Evolutionary conservation across 208 protist species (phyloP).

Genomic region (Endotrypanum monterogeii): DNA sequence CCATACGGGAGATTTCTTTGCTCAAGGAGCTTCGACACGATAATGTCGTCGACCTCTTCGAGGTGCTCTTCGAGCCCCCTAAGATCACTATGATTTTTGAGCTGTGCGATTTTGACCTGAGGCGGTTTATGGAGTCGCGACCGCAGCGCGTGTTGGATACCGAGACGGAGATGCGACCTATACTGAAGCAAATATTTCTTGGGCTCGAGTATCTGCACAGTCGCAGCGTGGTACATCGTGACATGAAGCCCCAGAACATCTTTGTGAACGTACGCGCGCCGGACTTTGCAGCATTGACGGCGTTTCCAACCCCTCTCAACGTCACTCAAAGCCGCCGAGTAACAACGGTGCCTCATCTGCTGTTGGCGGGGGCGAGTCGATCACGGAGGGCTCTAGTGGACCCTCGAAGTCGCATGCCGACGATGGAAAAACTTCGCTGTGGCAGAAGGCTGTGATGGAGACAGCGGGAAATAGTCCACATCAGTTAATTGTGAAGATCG

Average conservation of each 20-base stretch:
- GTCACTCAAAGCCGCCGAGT: not conserved
- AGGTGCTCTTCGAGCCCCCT: conserved; percentile 96
- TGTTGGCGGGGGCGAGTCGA: not conserved
- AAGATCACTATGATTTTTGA: conserved; percentile 98
- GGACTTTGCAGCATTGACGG: conserved; percentile 32
- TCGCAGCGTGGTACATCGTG: conserved; percentile 84
- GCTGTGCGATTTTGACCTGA: conserved; percentile 96
- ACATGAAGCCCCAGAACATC: conserved; percentile 93
- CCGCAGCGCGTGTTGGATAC: conserved; percentile 37
- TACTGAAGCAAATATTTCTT: conserved; percentile 81
- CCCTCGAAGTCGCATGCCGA: not conserved
- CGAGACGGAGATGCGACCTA: conserved; percentile 51
- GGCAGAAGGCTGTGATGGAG: conserved; percentile 10
- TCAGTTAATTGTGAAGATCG: conserved; percentile 77
- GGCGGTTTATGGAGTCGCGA: conserved; percentile 93
- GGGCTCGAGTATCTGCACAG: conserved; percentile 80
- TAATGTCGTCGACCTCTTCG: conserved; percentile 93
- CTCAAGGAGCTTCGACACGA: conserved; percentile 95
- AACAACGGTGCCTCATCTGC: not conserved
- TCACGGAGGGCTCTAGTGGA: not conserved
- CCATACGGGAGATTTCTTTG: conserved; percentile 93
- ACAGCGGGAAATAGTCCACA: conserved; percentile 1
- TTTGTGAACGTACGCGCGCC: conserved; percentile 65
- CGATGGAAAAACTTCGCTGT: conserved; percentile 5
- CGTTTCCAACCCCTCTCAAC: conserved; percentile 9